Conservation (phyloP, 1,284 basidiomycete genomes). For the Albatrellus sp. region DNA sequence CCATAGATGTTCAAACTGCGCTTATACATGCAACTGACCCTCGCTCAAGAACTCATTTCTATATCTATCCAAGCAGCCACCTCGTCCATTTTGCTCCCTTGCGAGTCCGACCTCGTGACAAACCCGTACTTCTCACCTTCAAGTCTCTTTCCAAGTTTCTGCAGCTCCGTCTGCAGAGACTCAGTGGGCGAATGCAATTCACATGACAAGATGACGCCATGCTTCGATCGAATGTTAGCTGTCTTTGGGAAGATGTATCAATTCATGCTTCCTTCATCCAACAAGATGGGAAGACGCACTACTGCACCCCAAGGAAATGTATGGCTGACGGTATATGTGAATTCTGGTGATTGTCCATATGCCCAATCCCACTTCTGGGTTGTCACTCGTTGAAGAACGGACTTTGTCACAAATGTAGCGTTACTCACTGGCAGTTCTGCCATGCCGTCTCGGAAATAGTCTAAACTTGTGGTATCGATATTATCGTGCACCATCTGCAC, state of each 20-base stretch:
- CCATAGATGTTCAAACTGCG: no score
- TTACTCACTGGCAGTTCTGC: conserved; percentile 56
- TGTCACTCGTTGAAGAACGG: no score
- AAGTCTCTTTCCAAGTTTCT: conserved; percentile 18
- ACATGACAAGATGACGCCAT: conserved; percentile 48
- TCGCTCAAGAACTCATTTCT: conserved; percentile 20
- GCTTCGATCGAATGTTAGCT: conserved; percentile 41
- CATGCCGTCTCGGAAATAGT: conserved; percentile 56
- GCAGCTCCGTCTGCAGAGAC: conserved; percentile 12
- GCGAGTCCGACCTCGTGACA: conserved; percentile 13
- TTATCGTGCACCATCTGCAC: conserved; percentile 30
- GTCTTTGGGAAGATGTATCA: conserved; percentile 20
- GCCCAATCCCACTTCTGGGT: conserved; percentile 84
- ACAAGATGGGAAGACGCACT: conserved; percentile 27
- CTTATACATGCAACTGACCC: no score
- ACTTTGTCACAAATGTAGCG: not conserved
- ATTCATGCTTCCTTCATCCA: not conserved
- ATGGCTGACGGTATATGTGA: conserved; percentile 46
- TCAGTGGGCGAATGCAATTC: conserved; percentile 18
- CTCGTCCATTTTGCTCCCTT: conserved; percentile 15
- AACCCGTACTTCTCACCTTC: conserved; percentile 37
- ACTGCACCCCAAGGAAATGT: conserved; percentile 49
- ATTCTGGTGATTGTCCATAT: conserved; percentile 92
- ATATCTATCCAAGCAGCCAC: conserved; percentile 28
- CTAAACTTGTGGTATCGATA: conserved; percentile 28